Evolutionary conservation across 495 filamentous ascomycete genomes (phyloP), one percentile per base, ranked within the genome.

Genomic region (Aspergillus carlsbadensis): DNA sequence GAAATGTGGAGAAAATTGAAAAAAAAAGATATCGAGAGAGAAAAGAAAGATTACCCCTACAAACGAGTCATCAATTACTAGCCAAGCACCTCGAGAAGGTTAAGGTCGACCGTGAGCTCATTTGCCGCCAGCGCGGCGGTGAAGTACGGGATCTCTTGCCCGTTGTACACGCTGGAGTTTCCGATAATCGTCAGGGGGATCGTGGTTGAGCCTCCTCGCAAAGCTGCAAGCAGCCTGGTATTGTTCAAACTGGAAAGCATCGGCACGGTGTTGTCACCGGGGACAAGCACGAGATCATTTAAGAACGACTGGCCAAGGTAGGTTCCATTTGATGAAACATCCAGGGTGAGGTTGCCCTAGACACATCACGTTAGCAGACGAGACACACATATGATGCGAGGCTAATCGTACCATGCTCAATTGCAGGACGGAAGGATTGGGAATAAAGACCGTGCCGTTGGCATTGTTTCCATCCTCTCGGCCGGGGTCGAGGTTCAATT

Each of bases 391-490:
- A 39, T 21, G 43, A 14, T 33, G 14, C 45, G 5, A 18, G 0
- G 15, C 6, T 1, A 17, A 47, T 37, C 58, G 59, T 76, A 88
- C 86, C 68, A 91, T 77, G 17, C 75, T 67, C 43, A 92, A 71
- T 6, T 81, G 82, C 68, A 90, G 73, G 48, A 84, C 68, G 3
- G 87, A 85, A 5, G 80, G 81, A 65, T 93, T 93, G 54, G 89
- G 88, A 35, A 93, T 88, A 49, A 63, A 73, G 34, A 83, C 79
- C 4, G 71, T 79, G 60, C 83, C 89, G 31, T 78, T 72, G 75
- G 89, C 81, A 71, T 91, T 91, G 47, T 79, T 74, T 47, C 78
- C 76, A 48, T 78, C 70, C 20, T 63, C 37, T 31, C 73, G 64
- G 6, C 64, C 35, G 13, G 60, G 57, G 47, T 75, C 46, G 42